Percentiles rank a stretch among this genome's conserved stretches.
Evolutionary conservation across 495 filamentous ascomycete genomes (phyloP).

Genomic region (Penicillium riverlandense): DNA sequence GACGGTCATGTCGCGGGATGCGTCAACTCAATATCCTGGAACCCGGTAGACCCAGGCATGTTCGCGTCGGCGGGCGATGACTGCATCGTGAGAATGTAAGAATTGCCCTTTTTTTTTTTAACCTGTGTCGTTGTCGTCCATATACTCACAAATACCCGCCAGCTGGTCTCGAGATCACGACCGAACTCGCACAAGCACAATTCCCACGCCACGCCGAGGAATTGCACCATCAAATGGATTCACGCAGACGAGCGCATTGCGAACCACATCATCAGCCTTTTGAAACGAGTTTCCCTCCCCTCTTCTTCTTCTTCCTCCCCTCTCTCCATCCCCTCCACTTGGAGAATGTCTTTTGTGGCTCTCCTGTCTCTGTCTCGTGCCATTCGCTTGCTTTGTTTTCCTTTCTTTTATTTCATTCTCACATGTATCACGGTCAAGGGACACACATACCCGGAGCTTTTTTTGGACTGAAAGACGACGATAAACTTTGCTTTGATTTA

Average conservation of each 20-base stretch:
- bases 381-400: not conserved
- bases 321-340: not conserved
- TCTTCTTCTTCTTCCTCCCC: not conserved
- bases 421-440: slow-evolving; percentile 1
- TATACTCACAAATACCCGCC: slow-evolving; percentile 12
- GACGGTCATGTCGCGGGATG: slow-evolving; percentile 66
- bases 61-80: slow-evolving; percentile 94
- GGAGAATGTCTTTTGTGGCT: not conserved
- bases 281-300: slow-evolving; percentile 2
- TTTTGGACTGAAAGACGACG: slow-evolving; percentile 16
- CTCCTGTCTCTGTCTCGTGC: not conserved
- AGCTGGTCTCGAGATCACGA: slow-evolving; percentile 37
- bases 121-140: not conserved
- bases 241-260: slow-evolving; percentile 35
- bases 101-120: not conserved
- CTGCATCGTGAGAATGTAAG: slow-evolving; percentile 74
- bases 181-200: slow-evolving; percentile 9
- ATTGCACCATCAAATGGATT: slow-evolving; percentile 22
- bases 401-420: slow-evolving; percentile 1
- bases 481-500: slow-evolving; percentile 10
- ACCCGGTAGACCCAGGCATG: slow-evolving; percentile 71
- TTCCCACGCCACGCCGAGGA: slow-evolving; percentile 17
- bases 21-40: slow-evolving; percentile 92
- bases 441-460: slow-evolving; percentile 11
- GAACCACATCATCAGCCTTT: slow-evolving; percentile 32